These are phyloP conservation scores for Paraphysoderma sedebokerense DNA, from an alignment of 371 early-diverging fungal species.

Conservation along the genomic window DNA sequence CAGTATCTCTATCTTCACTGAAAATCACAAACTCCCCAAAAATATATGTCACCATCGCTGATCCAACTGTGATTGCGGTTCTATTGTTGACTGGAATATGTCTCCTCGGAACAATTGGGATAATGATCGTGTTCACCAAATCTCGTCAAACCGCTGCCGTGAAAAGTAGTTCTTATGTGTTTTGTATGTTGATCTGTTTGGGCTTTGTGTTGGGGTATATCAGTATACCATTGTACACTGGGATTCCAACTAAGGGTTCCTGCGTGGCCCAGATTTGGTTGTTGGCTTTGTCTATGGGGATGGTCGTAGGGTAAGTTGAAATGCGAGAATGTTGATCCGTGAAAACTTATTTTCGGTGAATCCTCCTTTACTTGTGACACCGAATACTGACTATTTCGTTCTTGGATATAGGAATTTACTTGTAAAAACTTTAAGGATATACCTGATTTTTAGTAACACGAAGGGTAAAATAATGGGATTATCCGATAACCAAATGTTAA, in stretches of 20 bases:
- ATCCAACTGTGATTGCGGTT: no score
- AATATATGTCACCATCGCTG: no score
- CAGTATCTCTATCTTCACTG: no score
- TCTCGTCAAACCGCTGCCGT: background rate
- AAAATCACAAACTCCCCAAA: no score
- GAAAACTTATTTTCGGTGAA: no score
- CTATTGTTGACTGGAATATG: no score
- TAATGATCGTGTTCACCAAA: background rate
- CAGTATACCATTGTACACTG: background rate
- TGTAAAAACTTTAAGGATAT: background rate
- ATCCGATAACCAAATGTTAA: background rate
- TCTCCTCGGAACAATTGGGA: no score
- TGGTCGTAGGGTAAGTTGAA: no score
- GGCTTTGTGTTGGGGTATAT: background rate
- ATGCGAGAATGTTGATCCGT: no score
- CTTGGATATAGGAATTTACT: background rate
- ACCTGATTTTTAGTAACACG: background rate
- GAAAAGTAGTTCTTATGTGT: background rate
- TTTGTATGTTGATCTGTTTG: background rate
- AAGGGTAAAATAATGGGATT: background rate
- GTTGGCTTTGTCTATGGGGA: background rate
- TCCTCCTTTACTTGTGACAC: no score
- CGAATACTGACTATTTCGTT: no score
- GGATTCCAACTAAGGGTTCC: background rate
- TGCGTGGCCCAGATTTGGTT: background rate